Base-by-base conservation (phyloP, 164 flowering plant genomes). In the Umbellularia californica region DNA sequence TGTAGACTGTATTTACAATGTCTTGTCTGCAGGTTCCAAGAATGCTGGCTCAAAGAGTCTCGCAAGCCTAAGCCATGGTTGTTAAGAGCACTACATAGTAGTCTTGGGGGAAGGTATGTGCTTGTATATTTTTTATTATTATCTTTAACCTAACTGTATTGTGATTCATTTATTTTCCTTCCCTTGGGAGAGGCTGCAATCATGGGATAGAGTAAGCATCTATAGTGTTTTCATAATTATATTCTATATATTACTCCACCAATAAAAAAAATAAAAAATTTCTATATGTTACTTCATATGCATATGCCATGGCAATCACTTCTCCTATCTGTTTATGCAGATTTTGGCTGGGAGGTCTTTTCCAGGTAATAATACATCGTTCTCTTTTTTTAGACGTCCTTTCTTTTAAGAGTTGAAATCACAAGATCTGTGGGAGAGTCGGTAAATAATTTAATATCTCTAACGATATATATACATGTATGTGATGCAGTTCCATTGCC, bases 261-360 rank as follows among this genome's bases (percentile, higher is more conserved):
- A 2, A 52, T 66, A 20, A 33, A 5, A 33, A 33, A 33, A 33
- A 33, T 3, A 33, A 33, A 33, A 33, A 33, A 33, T 33, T 20
- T 35, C 27, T 50, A 24, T 9, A 28, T 1, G 27, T 33, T 15
- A 10, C 51, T 50, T 9, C 41, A 15, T 15, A 30, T 14, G 22
- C 33, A 65, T 58, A 1, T 71, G 52, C 20, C 58, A 69, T 66
- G 25, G n/a, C 78, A 75, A 69, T 65, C 27, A 73, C 72, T 78
- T 81, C 65, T 35, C 3, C 28, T 71, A 15, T 74, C 71, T 75
- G 80, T 71, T 33, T 4, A 5, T 80, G 70, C 83, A 94, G 98
- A 85, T 94, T 94, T 81, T 94, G 98, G 99, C 85, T 79, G 84
- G 99, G 98, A 79, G 99, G 99, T 72, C 79, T 93, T 24, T 93